Base-by-base conservation (phyloP, 2,329 filamentous ascomycete species). In the Paraconiothyrium brasiliense region DNA sequence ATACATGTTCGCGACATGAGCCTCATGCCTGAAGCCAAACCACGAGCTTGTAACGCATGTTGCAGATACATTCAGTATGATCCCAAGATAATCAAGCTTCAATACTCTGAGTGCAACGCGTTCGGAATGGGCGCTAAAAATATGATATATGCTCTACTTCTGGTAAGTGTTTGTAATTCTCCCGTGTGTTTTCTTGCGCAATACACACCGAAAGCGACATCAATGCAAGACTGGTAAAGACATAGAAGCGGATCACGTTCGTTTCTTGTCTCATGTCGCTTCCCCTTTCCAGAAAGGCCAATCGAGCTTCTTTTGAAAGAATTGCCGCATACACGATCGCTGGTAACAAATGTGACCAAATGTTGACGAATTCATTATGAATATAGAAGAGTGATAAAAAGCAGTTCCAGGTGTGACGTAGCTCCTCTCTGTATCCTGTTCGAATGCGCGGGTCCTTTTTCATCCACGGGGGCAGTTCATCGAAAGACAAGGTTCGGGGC, bases 11-110 rank as follows among this genome's bases (percentile, higher is more conserved):
- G 41, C 20, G 3, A 54, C 16, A 30, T 39, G 37, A 13, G 49
- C 34, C 7, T 61, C 32, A 20, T 43, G 47, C 27, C 55, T 22
- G 9, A 64, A 52, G 9, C 61, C 61, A 54, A 62, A 64, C 27
- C 56, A 61, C 16, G 58, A 62, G 47, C 59, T 52, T 22, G 61
- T 54, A 32, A 64, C 55, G 35, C 54, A 55, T 13, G 55, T 64
- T 16, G 50, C 20, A 13, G 49, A 41, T 37, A 61, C 61, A 47
- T 50, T 64, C 1, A 64, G 51, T 22, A 59, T 52, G 10, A 64
- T 64, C 16, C 61, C 61, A 46, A 64, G 61, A 43, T 64, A 64
- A 46, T 64, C 61, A 11, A 64, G 44, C 46, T 64, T 64, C 32
- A 64, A 37, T 10, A 48, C 37, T 13, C 50, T 41, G 2, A 34